These are phyloP conservation scores for Leccinum insolens DNA, from an alignment of 1,284 basidiomycete species.

Conservation along the genomic window DNA sequence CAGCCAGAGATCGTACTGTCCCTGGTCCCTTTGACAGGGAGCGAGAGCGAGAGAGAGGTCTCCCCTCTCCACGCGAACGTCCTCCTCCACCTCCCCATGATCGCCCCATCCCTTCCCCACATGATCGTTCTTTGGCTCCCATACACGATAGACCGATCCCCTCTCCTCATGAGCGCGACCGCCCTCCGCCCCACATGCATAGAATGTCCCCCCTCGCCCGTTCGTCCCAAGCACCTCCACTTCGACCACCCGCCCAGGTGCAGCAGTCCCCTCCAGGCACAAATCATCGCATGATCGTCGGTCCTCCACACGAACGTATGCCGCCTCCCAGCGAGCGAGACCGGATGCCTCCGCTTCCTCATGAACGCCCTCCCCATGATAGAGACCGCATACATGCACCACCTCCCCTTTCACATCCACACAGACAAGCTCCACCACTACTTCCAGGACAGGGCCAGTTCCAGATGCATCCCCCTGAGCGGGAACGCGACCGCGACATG, in stretches of 20 bases:
- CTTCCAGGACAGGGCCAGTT: conserved; percentile 38
- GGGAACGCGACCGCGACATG: conserved; percentile 30
- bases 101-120: conserved; percentile 21
- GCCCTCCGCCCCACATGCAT: conserved; percentile 22
- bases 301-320: conserved; percentile 28
- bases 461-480: conserved; percentile 35
- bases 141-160: conserved; percentile 25
- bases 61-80: conserved; percentile 31
- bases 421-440: conserved; percentile 20
- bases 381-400: conserved; percentile 33
- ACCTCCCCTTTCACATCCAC: conserved; percentile 24
- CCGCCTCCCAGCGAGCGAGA: conserved; percentile 28
- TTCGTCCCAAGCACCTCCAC: conserved; percentile 23
- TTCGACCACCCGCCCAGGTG: conserved; percentile 17
- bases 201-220: conserved; percentile 27
- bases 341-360: conserved; percentile 27
- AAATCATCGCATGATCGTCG: conserved; percentile 24
- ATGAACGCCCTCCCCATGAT: conserved; percentile 33
- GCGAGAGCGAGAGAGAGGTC: conserved; percentile 27
- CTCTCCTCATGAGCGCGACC: conserved; percentile 31
- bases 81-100: conserved; percentile 24
- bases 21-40: conserved; percentile 28
- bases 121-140: conserved; percentile 25
- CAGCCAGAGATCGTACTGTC: conserved; percentile 26
- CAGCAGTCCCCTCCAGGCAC: conserved; percentile 31